Base-by-base conservation (phyloP, 805 yeast genomes). In the Candida ovalis region DNA sequence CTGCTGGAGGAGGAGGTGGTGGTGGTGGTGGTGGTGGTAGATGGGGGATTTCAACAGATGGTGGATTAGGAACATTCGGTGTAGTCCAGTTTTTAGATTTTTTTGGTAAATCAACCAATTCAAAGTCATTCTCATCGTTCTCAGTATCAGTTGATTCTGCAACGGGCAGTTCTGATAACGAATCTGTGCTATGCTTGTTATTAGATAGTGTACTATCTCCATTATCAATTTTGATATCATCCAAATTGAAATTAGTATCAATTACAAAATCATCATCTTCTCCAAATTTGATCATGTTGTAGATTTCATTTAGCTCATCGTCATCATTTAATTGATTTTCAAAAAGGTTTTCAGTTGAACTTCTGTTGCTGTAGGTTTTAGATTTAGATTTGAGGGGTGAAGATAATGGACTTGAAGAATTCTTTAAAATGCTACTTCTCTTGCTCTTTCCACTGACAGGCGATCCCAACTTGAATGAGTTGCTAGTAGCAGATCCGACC, bases 271-370 rank as follows among this genome's bases (percentile, higher is more conserved):
- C 53, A 15, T 47, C 54, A 33, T 56, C 64, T 25, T 58, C 60
- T 39, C 60, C 61, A 48, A 66, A 66, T 32, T 60, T 56, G 25
- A 65, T 59, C 58, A 62, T 54, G 42, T 60, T 55, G 52, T 64
- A 58, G n/a, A 66, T 41, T n/a, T 63, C 67, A 43, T 44, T 50
- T 10, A 65, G 39, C 12, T 62, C 65, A 3, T 51, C 49, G 9
- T 44, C 65, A 4, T 51, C 49, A 12, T 43, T 48, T 15, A 49
- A 36, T 8, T 43, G 49, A 25, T 44, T 49, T 17, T 42, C 50
- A 18, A 44, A 27, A 5, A 38, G 45, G n/a, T 36, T 39, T 4
- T 4, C 17, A 7, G 13, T 15, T 10, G 17, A 35, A 18, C 38
- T 35, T 35, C 38, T 35, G 9, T 17, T 35, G 12, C 38, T 35